Conservation (phyloP, 75 land plant genomes). For the Pseudotsuga menziesii region DNA sequence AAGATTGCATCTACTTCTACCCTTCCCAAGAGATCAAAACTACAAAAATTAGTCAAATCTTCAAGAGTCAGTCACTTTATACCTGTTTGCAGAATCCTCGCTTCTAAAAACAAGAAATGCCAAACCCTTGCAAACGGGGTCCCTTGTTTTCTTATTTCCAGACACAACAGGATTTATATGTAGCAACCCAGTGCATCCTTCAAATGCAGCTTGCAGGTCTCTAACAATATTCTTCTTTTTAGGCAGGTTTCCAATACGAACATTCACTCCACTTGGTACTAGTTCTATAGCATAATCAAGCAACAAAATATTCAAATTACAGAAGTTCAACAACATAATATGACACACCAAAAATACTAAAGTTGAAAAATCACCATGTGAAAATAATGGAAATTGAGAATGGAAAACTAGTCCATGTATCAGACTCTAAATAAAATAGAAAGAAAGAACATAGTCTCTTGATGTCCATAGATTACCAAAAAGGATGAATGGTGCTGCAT, state of each 20-base stretch:
- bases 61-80: not conserved
- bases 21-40: not conserved
- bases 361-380: not conserved
- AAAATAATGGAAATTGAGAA: not conserved
- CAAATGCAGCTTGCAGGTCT: conserved; percentile 60
- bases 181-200: conserved; percentile 58
- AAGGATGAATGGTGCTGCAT: not conserved
- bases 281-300: conserved; percentile 6
- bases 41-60: not conserved
- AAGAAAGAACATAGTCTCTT: not conserved
- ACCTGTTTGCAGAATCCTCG: conserved; percentile 61
- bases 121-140: conserved; percentile 86
- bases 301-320: not conserved
- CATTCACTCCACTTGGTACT: conserved; percentile 52
- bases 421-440: not conserved
- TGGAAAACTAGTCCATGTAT: not conserved
- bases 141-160: conserved; percentile 83
- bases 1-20: not conserved
- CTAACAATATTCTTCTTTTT: conserved; percentile 80
- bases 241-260: conserved; percentile 69
- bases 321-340: not conserved
- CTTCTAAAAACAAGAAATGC: conserved; percentile 58
- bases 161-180: conserved; percentile 57
- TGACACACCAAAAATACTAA: not conserved
- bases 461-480: not conserved